phyloP scores from a whole-genome alignment of 1,139 yeast species.

The Hansenula sp. region DNA sequence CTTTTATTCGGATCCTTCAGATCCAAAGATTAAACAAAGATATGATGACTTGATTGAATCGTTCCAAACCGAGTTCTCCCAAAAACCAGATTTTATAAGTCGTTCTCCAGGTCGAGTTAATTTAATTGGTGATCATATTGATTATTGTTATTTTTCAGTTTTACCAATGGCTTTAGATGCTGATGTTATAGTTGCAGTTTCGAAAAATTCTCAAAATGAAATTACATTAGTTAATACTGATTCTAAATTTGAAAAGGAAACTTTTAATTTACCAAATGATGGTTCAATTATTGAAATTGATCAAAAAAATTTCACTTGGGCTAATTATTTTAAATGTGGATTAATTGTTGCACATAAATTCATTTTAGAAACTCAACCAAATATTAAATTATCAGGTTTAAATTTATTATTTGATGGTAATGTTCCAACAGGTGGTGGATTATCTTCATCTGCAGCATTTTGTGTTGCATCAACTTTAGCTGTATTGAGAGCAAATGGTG shows the following conservation, averaged over 20 bases:
- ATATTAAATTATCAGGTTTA: constrained; percentile 38
- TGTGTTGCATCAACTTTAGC: constrained; percentile 65
- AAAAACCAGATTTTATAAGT: constrained; percentile 40
- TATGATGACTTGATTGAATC: constrained; percentile 23
- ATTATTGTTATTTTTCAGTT: constrained; percentile 63
- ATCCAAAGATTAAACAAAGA: constrained; percentile 25
- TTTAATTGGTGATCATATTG: constrained; percentile 73
- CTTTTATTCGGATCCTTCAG: constrained; percentile 28
- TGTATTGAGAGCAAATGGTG: constrained; percentile 50
- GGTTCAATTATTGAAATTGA: constrained; percentile 45
- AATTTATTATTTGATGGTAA: constrained; percentile 56
- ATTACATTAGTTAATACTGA: constrained; percentile 43
- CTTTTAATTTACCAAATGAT: constrained; percentile 38
- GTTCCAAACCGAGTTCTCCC: constrained; percentile 25
- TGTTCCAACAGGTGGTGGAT: constrained; percentile 73
- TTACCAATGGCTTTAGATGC: constrained; percentile 74
- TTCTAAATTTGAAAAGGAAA: constrained; percentile 33
- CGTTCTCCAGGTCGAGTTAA: constrained; percentile 76
- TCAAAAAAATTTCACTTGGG: constrained; percentile 51
- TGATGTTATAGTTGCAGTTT: constrained; percentile 58
- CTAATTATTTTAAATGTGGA: constrained; percentile 66
- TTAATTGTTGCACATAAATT: constrained; percentile 55
- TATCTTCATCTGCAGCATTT: constrained; percentile 70
- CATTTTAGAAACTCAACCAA: constrained; percentile 31
- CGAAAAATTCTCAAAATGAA: constrained; percentile 25